Conservation (phyloP, 305 asterid species). For the Fraxinus sp. region DNA sequence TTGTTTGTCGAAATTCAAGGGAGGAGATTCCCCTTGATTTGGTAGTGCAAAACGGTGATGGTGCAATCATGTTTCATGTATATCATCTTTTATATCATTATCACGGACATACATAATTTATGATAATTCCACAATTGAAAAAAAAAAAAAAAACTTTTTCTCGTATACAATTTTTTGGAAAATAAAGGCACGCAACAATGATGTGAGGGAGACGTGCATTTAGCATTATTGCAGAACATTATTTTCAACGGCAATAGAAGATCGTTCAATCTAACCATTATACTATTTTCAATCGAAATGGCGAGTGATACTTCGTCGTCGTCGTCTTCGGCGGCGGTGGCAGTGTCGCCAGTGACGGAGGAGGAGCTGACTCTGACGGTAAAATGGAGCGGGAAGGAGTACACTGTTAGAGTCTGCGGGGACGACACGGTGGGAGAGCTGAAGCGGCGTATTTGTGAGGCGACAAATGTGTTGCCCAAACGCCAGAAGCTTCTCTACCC, state of each 20-base stretch:
- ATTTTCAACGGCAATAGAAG: neutral
- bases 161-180: no score
- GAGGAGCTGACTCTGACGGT: conserved; percentile 86
- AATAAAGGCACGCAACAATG: no score
- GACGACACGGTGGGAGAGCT: conserved; percentile 89
- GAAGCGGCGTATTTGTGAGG: conserved; percentile 83
- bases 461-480: conserved; percentile 78
- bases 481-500: conserved; percentile 96
- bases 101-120: no score
- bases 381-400: conserved; percentile 96
- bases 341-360: conserved; percentile 49
- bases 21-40: neutral
- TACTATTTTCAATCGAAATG: conserved; percentile 19
- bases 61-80: no score
- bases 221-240: no score
- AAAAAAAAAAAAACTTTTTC: no score
- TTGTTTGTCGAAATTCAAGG: neutral
- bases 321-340: conserved; percentile 39
- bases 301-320: conserved; percentile 40
- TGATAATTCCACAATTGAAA: no score
- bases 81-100: no score
- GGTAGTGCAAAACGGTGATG: neutral
- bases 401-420: conserved; percentile 82
- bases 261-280: neutral
- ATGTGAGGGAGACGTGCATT: no score